Base-by-base conservation (phyloP, 2,329 filamentous ascomycete genomes). In the Didymella exigua region DNA sequence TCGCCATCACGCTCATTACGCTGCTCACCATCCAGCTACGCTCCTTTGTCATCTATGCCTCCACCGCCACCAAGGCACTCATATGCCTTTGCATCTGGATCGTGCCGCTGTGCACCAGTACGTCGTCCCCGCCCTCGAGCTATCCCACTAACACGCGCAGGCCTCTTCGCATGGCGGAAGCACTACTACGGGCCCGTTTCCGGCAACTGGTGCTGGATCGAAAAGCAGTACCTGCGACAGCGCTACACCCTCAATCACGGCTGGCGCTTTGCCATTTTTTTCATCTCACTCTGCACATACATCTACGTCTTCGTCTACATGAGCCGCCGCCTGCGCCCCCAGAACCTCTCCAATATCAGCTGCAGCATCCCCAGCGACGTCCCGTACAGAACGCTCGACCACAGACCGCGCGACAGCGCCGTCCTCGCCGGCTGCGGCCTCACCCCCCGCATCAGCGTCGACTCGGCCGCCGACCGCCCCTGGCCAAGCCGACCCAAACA, bases 191-290 rank as follows among this genome's bases (percentile, higher is more conserved):
- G 67, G 3, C 75, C 75, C 26, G 76, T 79, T 2, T 77, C 76
- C 3, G 78, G 78, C 0, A 80, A 81, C 53, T 81, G 79, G 78
- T 81, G 79, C 63, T 81, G 79, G 79, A 80, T 81, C 54, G 65
- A 71, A 11, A 58, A 67, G 11, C 59, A 68, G 2, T 65, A 73
- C n/a, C 60, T 69, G 23, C 74, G 73, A 11, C 67, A 79, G n/a
- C 75, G 79, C 23, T 81, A 81, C 53, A 73, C 66, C 2, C 67
- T 81, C 43, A 77, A 76, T 0, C 78, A 81, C 51, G 78, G 74
- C 34, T 80, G 78, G 78, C 75, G 79, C 5, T 73, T 80, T 44
- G 68, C 72, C 14, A 76, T 80, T 33, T 77, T 81, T 45, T 56
- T 76, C 31, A 62, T 64, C 7, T 78, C 76, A 0, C 69, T 79